Evolutionary conservation across 495 filamentous ascomycete genomes (phyloP).

Genomic region (Xanthoparmelia taractica): DNA sequence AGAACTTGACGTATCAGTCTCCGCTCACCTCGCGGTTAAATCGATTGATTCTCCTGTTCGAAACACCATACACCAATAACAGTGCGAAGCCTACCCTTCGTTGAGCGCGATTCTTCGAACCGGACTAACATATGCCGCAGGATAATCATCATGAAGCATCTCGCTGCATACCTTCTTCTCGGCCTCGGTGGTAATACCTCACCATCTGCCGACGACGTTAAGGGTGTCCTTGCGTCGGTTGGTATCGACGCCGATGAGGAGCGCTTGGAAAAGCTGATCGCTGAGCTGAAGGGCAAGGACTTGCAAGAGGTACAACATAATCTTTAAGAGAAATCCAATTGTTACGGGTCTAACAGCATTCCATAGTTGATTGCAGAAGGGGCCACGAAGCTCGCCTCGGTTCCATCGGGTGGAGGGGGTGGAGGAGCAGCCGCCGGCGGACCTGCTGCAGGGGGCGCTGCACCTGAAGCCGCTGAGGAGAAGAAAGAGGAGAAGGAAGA

Average conservation of each 20-base stretch:
- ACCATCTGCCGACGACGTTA: conserved; percentile 82
- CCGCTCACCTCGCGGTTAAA: conserved; percentile 84
- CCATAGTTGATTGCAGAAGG: conserved; percentile 87
- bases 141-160: conserved; percentile 92
- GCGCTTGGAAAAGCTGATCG: conserved; percentile 74
- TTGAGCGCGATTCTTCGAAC: background rate
- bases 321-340: background rate
- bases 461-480: conserved; percentile 60
- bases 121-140: conserved; percentile 15
- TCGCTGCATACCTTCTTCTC: conserved; percentile 98
- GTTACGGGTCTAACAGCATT: conserved; percentile 9
- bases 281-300: conserved; percentile 96
- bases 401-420: conserved; percentile 84
- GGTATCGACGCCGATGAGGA: conserved; percentile 91
- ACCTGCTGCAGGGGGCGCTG: conserved; percentile 56
- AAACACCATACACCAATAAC: conserved; percentile 9
- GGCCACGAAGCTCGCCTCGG: conserved; percentile 89
- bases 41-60: conserved; percentile 89
- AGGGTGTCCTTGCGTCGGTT: conserved; percentile 83
- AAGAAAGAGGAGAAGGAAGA: conserved; percentile 69
- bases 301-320: conserved; percentile 66
- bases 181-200: conserved; percentile 84
- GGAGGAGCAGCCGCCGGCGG: conserved; percentile 55
- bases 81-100: conserved; percentile 5
- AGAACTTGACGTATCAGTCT: conserved; percentile 80